phyloP scores from a whole-genome alignment of 768 basidiomycete genomes.

The Pisolithus marmoratus region DNA sequence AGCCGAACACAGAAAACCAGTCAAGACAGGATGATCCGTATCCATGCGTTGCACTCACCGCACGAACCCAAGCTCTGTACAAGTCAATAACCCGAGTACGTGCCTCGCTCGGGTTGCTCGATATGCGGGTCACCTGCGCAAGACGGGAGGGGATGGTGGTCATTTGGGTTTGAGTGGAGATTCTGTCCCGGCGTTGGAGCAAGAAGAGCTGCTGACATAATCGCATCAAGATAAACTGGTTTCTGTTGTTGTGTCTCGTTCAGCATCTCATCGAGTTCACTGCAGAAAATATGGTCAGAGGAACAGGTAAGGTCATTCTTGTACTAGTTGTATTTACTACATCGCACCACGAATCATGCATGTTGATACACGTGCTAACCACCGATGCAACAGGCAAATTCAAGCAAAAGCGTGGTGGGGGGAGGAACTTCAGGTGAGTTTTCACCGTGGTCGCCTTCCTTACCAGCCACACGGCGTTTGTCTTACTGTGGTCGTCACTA shows the following conservation, averaged over 20 bases:
- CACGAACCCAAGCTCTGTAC: slow-evolving; percentile 92
- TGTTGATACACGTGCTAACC: background rate
- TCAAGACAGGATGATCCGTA: background rate
- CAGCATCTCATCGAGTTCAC: background rate
- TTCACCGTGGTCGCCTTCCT: slow-evolving; percentile 1
- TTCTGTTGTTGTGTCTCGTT: background rate
- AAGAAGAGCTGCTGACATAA: slow-evolving; percentile 13
- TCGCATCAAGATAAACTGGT: background rate
- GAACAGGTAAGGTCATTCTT: slow-evolving; percentile 18
- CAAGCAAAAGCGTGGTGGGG: slow-evolving; percentile 84
- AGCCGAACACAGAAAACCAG: background rate
- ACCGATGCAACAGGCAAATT: slow-evolving; percentile 54
- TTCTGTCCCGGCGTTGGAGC: background rate
- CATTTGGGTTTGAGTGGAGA: slow-evolving; percentile 32
- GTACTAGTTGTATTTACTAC: background rate
- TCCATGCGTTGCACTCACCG: slow-evolving; percentile 47
- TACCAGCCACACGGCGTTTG: slow-evolving; percentile 6
- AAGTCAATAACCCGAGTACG: slow-evolving; percentile 65
- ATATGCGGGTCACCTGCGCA: slow-evolving; percentile 62
- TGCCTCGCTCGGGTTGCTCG: slow-evolving; percentile 52
- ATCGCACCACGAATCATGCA: background rate
- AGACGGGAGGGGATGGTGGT: slow-evolving; percentile 89
- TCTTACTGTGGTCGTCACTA: slow-evolving; percentile 21
- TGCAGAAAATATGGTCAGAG: slow-evolving; percentile 26
- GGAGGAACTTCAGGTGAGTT: slow-evolving; percentile 71